phyloP scores from a whole-genome alignment of 2,329 filamentous ascomycete genomes.

The Colletotrichum sp. region DNA sequence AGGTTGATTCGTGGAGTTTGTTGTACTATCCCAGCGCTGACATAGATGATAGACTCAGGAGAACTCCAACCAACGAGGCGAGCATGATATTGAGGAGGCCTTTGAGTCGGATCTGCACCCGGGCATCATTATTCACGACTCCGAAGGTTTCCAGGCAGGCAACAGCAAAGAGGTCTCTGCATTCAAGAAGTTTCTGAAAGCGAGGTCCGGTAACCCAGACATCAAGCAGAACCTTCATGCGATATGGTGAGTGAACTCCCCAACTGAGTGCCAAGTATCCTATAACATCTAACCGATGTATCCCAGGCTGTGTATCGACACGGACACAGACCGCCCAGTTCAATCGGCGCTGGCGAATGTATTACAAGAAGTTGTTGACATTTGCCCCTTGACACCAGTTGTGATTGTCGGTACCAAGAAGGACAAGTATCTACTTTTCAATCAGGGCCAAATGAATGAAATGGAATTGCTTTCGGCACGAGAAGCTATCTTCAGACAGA shows the following conservation, averaged over 20 bases:
- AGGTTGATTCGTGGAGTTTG: not conserved
- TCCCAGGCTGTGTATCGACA: constrained; percentile 30
- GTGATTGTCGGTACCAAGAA: constrained; percentile 31
- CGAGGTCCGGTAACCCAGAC: constrained; percentile 18
- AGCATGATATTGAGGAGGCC: constrained; percentile 30
- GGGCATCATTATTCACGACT: constrained; percentile 32
- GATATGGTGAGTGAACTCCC: constrained; percentile 24
- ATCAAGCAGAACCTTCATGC: constrained; percentile 26
- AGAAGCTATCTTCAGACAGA: not conserved
- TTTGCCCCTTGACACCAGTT: constrained; percentile 25
- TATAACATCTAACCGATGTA: not conserved
- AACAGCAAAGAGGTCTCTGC: constrained; percentile 26
- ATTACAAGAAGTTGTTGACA: constrained; percentile 24
- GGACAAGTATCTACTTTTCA: constrained; percentile 25
- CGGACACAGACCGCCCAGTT: constrained; percentile 25
- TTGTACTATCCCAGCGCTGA: not conserved
- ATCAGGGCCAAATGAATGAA: not conserved
- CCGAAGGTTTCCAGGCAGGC: constrained; percentile 29
- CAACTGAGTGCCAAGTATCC: no score
- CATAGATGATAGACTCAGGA: constrained; percentile 22
- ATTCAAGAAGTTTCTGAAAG: constrained; percentile 28
- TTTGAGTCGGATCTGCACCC: constrained; percentile 30
- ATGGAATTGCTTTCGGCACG: not conserved
- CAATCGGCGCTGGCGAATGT: constrained; percentile 30
- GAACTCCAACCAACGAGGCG: constrained; percentile 27